Conservation (phyloP, 2,329 filamentous ascomycete species). For the Xylariaceae sp. region DNA sequence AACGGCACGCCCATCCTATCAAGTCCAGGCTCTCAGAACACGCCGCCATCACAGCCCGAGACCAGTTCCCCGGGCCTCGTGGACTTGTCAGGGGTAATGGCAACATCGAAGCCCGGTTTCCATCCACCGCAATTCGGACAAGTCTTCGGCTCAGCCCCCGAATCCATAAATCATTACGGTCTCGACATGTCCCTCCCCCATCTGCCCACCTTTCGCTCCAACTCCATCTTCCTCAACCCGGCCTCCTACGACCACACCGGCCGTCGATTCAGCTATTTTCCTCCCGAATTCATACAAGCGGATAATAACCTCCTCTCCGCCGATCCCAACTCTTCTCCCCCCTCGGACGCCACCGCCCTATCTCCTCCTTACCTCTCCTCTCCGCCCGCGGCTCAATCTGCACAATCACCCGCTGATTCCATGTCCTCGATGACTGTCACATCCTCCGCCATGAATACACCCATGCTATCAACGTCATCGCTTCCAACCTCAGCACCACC, state of each 20-base stretch:
- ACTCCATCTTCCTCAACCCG: constrained; percentile 60
- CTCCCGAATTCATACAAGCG: constrained; percentile 46
- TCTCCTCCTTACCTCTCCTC: constrained; percentile 30
- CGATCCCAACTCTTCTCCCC: constrained; percentile 29
- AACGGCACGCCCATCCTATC: constrained; percentile 38
- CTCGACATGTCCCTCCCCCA: constrained; percentile 39
- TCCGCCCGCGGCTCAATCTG: constrained; percentile 24
- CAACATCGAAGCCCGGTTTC: constrained; percentile 35
- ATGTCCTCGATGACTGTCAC: constrained; percentile 22
- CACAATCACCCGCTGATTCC: constrained; percentile 29
- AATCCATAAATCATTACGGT: constrained; percentile 45
- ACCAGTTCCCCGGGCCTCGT: constrained; percentile 43
- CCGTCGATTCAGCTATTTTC: constrained; percentile 58
- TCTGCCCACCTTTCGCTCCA: constrained; percentile 57
- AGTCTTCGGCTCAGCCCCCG: constrained; percentile 51
- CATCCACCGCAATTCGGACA: constrained; percentile 53
- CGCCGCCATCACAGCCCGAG: constrained; percentile 45
- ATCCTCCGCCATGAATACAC: constrained; percentile 26
- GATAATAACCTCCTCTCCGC: constrained; percentile 30
- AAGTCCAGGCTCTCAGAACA: constrained; percentile 33
- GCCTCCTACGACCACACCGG: constrained; percentile 48
- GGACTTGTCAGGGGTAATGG: constrained; percentile 35
- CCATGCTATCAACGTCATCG: constrained; percentile 24
- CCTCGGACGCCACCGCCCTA: constrained; percentile 26
- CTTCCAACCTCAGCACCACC: constrained; percentile 23